Percentiles rank a stretch among this genome's conserved stretches.
These are phyloP conservation scores for Magnolia changhungtana DNA, from an alignment of 164 flowering plant species.

Conservation along the genomic window DNA sequence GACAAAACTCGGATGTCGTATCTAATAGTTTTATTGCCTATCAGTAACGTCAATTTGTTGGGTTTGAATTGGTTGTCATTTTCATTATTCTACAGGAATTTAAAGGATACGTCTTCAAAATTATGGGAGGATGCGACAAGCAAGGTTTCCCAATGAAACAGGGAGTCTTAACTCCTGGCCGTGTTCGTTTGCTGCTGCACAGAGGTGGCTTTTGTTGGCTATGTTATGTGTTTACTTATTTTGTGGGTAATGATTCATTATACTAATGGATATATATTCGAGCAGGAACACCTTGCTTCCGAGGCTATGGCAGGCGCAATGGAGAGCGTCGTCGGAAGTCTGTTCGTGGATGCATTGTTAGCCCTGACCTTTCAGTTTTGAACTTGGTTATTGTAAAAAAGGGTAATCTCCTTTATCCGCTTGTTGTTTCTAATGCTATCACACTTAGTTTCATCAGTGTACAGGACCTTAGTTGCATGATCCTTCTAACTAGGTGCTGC, in stretches of 20 bases:
- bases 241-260: background rate
- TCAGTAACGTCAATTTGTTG: background rate
- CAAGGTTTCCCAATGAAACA: slow-evolving; percentile 55
- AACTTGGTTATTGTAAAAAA: slow-evolving; percentile 50
- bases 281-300: slow-evolving; percentile 45
- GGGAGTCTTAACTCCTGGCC: slow-evolving; percentile 49
- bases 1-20: no score
- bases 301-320: slow-evolving; percentile 48
- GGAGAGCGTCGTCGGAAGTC: slow-evolving; percentile 49
- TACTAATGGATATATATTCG: background rate
- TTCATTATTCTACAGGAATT: slow-evolving; percentile 32
- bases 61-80: background rate
- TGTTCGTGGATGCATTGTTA: slow-evolving; percentile 47
- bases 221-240: background rate
- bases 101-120: slow-evolving; percentile 48
- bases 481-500: no score
- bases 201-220: slow-evolving; percentile 27
- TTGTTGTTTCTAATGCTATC: background rate
- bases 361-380: slow-evolving; percentile 44
- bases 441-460: background rate
- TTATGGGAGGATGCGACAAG: slow-evolving; percentile 56
- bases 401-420: slow-evolving; percentile 14
- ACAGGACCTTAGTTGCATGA: background rate
- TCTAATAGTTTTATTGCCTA: no score
- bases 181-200: slow-evolving; percentile 40